phyloP scores from a whole-genome alignment of 1,284 basidiomycete genomes.

The Apiotrichum laibachii region DNA sequence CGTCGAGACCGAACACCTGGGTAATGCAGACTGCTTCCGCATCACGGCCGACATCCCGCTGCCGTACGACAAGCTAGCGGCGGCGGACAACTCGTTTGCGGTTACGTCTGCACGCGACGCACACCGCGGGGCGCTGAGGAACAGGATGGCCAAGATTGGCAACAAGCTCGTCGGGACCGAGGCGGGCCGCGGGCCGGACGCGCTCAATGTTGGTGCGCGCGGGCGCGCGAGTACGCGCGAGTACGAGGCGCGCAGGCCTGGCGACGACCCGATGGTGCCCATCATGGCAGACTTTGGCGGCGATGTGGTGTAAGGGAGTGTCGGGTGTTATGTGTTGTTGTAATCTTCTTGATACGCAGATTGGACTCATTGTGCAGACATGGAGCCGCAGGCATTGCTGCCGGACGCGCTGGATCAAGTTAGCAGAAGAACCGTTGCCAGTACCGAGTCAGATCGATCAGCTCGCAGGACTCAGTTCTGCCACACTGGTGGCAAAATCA shows the following conservation, averaged over 20 bases:
- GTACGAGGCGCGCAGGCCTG: conserved; percentile 43
- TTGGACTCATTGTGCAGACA: too few relatives aligned
- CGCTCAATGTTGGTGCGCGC: conserved; percentile 35
- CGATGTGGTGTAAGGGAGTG: too few relatives aligned
- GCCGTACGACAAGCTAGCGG: conserved; percentile 27
- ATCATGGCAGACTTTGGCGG: too few relatives aligned
- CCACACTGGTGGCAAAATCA: too few relatives aligned
- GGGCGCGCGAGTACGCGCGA: conserved; percentile 38
- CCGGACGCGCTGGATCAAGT: too few relatives aligned
- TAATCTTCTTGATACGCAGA: too few relatives aligned
- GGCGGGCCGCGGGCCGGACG: conserved; percentile 37
- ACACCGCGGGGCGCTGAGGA: not conserved
- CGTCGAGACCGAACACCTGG: conserved; percentile 49
- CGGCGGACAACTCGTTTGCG: not conserved
- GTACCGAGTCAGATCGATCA: too few relatives aligned
- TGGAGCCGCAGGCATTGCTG: too few relatives aligned
- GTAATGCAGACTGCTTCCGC: conserved; percentile 36
- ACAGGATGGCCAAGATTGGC: not conserved
- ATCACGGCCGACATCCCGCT: conserved; percentile 40
- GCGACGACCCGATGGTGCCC: conserved; percentile 19
- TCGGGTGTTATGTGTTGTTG: too few relatives aligned
- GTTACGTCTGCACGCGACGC: not conserved
- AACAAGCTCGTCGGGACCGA: not conserved
- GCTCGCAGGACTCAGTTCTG: too few relatives aligned
- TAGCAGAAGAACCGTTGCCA: too few relatives aligned